A percentile compares a stretch with the other conserved stretches of the same genome.
Evolutionary conservation across 2,329 filamentous ascomycete species (phyloP).

Genomic region (Diaporthe amygdali): DNA sequence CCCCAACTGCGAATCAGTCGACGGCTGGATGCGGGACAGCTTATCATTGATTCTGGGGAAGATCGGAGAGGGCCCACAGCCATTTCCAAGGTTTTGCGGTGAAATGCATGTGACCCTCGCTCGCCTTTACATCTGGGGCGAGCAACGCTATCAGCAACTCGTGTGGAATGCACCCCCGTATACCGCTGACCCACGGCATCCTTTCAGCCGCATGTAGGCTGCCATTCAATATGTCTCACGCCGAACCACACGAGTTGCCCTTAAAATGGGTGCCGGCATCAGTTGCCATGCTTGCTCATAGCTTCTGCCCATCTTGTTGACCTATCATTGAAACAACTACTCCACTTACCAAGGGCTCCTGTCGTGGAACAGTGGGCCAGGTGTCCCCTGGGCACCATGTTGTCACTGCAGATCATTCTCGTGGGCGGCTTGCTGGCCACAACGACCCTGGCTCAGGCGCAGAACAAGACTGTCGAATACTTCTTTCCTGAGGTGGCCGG

Average conservation of each 20-base stretch:
- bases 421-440: neutral
- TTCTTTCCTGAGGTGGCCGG: neutral
- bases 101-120: neutral
- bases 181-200: neutral
- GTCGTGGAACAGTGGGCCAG: neutral
- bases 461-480: neutral
- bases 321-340: neutral
- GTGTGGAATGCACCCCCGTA: neutral
- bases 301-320: too few relatives aligned
- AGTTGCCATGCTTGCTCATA: neutral
- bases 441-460: neutral
- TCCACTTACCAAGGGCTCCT: neutral
- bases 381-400: neutral
- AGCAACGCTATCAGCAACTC: neutral
- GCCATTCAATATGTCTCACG: neutral
- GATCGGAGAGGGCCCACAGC: neutral
- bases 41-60: neutral
- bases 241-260: neutral
- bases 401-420: neutral
- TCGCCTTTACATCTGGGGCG: neutral
- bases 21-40: neutral
- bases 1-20: neutral
- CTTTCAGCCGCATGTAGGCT: conserved; percentile 9
- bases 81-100: neutral
- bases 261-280: neutral